Evolutionary conservation across 768 basidiomycete species (phyloP).

Genomic region (Cytidiella melzeri): DNA sequence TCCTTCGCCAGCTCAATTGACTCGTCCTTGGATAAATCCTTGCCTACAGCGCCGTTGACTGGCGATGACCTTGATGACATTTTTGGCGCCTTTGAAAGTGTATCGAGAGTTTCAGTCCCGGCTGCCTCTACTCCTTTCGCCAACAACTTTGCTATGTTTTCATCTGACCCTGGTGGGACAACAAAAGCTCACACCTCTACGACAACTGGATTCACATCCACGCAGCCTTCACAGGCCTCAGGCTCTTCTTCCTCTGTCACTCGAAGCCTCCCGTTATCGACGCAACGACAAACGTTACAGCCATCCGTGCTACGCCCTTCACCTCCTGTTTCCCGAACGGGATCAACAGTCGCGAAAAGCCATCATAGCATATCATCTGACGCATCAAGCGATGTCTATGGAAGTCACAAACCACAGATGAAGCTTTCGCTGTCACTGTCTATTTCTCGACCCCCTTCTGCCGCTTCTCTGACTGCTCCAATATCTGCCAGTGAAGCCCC

Average conservation of each 20-base stretch:
- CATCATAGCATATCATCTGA: too few relatives aligned
- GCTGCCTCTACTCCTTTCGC: too few relatives aligned
- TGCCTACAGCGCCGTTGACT: neutral
- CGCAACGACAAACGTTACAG: too few relatives aligned
- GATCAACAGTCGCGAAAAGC: too few relatives aligned
- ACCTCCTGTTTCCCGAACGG: neutral
- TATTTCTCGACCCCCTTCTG: neutral
- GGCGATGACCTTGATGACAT: slow-evolving; percentile 6
- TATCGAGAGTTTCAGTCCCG: too few relatives aligned
- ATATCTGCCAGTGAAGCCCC: slow-evolving; percentile 12
- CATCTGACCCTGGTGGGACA: too few relatives aligned
- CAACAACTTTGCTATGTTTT: too few relatives aligned
- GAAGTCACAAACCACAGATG: neutral
- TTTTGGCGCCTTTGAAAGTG: slow-evolving; percentile 10
- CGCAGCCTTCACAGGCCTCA: too few relatives aligned
- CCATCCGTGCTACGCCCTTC: slow-evolving; percentile 8
- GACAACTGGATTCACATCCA: too few relatives aligned
- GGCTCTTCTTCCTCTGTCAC: too few relatives aligned
- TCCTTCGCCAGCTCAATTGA: neutral
- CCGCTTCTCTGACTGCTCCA: neutral
- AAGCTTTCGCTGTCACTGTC: slow-evolving; percentile 9
- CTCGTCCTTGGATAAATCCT: neutral
- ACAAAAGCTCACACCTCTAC: too few relatives aligned
- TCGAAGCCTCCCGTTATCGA: too few relatives aligned
- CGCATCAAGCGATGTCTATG: neutral